These are phyloP conservation scores for Trypanosomatidae sp. DNA, from an alignment of 208 protist genomes.

Conservation along the genomic window DNA sequence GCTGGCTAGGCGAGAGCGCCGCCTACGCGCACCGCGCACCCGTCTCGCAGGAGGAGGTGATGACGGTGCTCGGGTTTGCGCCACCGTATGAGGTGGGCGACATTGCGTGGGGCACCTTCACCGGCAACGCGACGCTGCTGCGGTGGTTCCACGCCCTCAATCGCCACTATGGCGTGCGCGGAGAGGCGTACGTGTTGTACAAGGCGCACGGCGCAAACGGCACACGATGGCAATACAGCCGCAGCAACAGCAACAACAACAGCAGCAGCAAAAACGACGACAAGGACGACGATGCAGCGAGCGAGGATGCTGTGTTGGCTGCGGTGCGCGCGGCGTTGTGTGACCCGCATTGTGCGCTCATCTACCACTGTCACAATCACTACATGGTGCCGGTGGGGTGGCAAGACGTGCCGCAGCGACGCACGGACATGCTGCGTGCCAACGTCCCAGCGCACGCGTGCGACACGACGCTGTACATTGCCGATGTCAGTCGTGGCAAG, in stretches of 20 bases:
- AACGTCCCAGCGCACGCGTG: slow-evolving; percentile 17
- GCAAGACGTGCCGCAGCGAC: slow-evolving; percentile 66
- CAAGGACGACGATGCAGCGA: no score
- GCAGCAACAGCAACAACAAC: no score
- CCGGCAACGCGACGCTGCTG: slow-evolving; percentile 83
- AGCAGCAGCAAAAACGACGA: no score
- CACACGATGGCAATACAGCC: slow-evolving; percentile 51
- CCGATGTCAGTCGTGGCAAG: slow-evolving; percentile 78
- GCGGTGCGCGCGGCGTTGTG: slow-evolving; percentile 54
- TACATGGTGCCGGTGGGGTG: slow-evolving; percentile 89
- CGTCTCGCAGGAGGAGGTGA: slow-evolving; percentile 80
- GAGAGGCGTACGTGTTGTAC: slow-evolving; percentile 64
- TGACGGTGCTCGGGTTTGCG: slow-evolving; percentile 81
- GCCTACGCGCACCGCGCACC: slow-evolving; percentile 19
- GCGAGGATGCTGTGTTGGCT: slow-evolving; percentile 25
- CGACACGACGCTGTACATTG: slow-evolving; percentile 84
- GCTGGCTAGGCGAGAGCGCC: slow-evolving; percentile 48
- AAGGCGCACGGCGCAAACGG: slow-evolving; percentile 57
- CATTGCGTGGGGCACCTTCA: slow-evolving; percentile 87
- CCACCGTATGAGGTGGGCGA: slow-evolving; percentile 76
- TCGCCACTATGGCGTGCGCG: slow-evolving; percentile 35
- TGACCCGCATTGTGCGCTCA: slow-evolving; percentile 60
- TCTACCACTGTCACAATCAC: slow-evolving; percentile 92
- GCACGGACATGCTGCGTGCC: slow-evolving; percentile 52
- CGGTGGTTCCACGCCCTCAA: slow-evolving; percentile 88